Evolutionary conservation across 192 early-diverging fungal genomes (phyloP), one percentile per base, ranked within the genome.

Genomic region (Coemansia umbellata): DNA sequence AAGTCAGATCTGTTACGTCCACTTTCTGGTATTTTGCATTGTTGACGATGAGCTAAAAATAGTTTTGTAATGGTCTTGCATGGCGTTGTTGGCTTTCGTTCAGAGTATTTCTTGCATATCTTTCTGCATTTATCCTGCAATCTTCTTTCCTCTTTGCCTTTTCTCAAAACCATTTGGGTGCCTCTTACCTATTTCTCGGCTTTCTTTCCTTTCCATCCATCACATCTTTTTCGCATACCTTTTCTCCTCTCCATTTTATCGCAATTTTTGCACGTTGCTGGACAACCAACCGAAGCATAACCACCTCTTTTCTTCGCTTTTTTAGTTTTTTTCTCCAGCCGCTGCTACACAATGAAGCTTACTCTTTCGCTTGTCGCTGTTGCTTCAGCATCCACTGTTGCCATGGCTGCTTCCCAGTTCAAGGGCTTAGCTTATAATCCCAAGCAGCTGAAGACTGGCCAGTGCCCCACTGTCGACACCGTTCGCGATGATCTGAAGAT

Each of bases 351-450:
- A 21, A 75, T 75, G 72, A 75, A 68, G 50, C 47, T 55, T 22
- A 15, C 53, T 14, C 37, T 64, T 18, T 51, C 60, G 19, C 44
- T 60, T 11, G 19, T 68, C 26, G 72, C 60, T 28, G 36, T 50
- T 10, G 61, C 55, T 21, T 68, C 53, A 4, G 45, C 49, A 11
- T 15, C 63, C 17, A 39, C 58, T 22, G 50, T 49, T 35, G 65
- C 49, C 3, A 37, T 56, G 11, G 52, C 65, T 2, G 62, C 74
- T 26, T 32, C 45, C 49, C 17, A 44, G 53, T 66, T 87, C 54
- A 78, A 79, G 37, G 85, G 81, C 0, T 50, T 87, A 14, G 75
- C 81, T 23, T 87, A 87, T 44, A 84, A 82, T 21, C 79, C 82
- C 19, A 60, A 72, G 23, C 69, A 75, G 37, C 55, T 75, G 31